Evolutionary conservation across 1,139 yeast species (phyloP), one percentile per base, ranked within the genome.

Genomic region (Saccharomyces hybrid): DNA sequence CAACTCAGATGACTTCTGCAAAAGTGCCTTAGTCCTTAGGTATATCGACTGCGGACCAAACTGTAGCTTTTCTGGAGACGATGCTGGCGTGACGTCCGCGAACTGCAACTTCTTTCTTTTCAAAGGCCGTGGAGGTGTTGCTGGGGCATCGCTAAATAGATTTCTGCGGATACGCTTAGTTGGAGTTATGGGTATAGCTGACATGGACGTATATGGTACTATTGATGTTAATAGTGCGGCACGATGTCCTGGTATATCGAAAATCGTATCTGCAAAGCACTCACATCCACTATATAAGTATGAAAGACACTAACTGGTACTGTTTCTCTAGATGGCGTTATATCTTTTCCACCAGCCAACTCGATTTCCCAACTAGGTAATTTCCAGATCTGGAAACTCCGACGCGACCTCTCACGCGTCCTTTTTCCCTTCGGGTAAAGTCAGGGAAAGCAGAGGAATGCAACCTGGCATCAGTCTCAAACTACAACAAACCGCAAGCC

Each of bases 1-100:
- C 13, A 38, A 13, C 5, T 58, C 57, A 9, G 70, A 58, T 11
- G 71, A 67, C 54, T 70, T 55, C 54, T 68, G 71, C 46, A 68
- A 49, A 16, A 64, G 51, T 14, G 70, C 60, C 52, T 68, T 68
- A 0, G 70, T 64, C 42, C 61, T 58, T 6, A 66, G 57, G 52
- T 61, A 63, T 11, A 61, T 49, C 2, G 69, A 61, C 16, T 58
- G 55, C 44, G 56, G 56, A 8, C 66, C 68, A 47, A 66, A 66
- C 6, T 56, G 55, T 47, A 64, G 51, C 48, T 62, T 58, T 50
- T 58, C 59, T 14, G 68, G 65, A n/a, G 62, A 54, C 28, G 57
- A 44, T 14, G 41, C 42, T 3, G 60, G 56, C 7, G 52, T 41
- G 11, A 47, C 13, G 8, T 25, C n/a, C 8, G 47, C 13, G 34